Evolutionary conservation across 2,329 filamentous ascomycete genomes (phyloP).

Genomic region (Aureobasidium lini): DNA sequence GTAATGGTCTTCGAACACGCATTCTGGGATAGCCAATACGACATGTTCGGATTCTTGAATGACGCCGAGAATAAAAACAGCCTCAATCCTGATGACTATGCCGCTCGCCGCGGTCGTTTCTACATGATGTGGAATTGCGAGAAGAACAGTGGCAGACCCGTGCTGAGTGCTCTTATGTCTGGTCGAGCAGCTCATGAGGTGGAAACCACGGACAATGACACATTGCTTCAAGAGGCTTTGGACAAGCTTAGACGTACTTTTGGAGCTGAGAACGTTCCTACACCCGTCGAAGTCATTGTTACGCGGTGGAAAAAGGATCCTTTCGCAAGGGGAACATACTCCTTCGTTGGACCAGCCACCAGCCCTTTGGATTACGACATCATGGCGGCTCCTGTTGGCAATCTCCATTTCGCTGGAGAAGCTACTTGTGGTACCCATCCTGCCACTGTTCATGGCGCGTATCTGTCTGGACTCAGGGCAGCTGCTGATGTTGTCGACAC

Average conservation of each 20-base stretch:
- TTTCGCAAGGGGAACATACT: slow-evolving; percentile 92
- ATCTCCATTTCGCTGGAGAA: slow-evolving; percentile 91
- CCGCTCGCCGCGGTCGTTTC: slow-evolving; percentile 73
- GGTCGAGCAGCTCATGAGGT: slow-evolving; percentile 88
- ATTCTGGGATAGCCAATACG: slow-evolving; percentile 84
- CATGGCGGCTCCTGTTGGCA: slow-evolving; percentile 79
- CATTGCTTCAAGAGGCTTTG: slow-evolving; percentile 73
- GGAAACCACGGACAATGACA: slow-evolving; percentile 66
- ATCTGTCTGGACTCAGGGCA: slow-evolving; percentile 83
- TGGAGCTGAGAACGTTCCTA: slow-evolving; percentile 53
- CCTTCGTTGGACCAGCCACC: slow-evolving; percentile 79
- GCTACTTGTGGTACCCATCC: slow-evolving; percentile 94
- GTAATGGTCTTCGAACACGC: slow-evolving; percentile 79
- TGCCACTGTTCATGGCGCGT: slow-evolving; percentile 93
- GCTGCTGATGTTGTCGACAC: slow-evolving; percentile 77
- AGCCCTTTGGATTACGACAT: slow-evolving; percentile 81
- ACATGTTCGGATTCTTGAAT: slow-evolving; percentile 90
- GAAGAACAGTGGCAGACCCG: slow-evolving; percentile 76
- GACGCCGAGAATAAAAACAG: slow-evolving; percentile 63
- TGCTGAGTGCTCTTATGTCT: slow-evolving; percentile 88
- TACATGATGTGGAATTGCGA: slow-evolving; percentile 98
- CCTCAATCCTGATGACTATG: slow-evolving; percentile 71
- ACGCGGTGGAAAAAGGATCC: slow-evolving; percentile 88
- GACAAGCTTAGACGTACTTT: slow-evolving; percentile 72
- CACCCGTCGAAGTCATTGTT: slow-evolving; percentile 76